phyloP scores from a whole-genome alignment of 2,329 filamentous ascomycete species.

The Arachnomyces sp. region DNA sequence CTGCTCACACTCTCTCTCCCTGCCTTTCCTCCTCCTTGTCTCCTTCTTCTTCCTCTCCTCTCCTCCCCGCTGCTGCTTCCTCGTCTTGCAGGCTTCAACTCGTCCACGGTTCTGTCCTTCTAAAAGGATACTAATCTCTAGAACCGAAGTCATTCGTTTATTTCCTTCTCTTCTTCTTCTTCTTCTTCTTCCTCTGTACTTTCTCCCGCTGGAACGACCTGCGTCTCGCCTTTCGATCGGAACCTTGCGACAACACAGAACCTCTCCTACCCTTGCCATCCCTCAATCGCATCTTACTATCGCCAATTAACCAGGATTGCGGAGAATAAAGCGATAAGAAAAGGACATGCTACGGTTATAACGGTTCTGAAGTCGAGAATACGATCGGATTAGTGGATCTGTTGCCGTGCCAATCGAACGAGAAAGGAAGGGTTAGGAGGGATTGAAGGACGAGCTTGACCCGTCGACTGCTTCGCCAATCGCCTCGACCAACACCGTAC shows the following conservation, averaged over 20 bases:
- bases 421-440: too few species aligned
- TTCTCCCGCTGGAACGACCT: not conserved
- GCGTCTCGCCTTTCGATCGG: not conserved
- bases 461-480: not conserved
- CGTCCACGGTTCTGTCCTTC: conserved; percentile 1
- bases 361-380: not conserved
- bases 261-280: not conserved
- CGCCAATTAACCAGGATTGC: too few species aligned
- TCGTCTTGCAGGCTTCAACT: conserved; percentile 5
- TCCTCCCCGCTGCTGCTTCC: conserved; percentile 13
- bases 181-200: conserved; percentile 1
- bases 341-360: not conserved
- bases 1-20: too few species aligned
- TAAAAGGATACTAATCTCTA: not conserved
- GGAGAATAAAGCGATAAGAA: not conserved
- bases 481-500: conserved; percentile 7
- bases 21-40: conserved; percentile 5
- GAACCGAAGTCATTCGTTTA: conserved; percentile 8
- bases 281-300: too few species aligned
- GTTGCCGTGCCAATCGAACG: too few species aligned
- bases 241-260: not conserved
- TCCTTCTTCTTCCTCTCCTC: conserved; percentile 10
- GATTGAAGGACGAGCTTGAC: too few species aligned
- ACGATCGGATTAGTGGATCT: not conserved
- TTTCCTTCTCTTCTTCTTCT: conserved; percentile 5